Conservation (phyloP, 139 green algal species). For the Diplosphaera chodatii region DNA sequence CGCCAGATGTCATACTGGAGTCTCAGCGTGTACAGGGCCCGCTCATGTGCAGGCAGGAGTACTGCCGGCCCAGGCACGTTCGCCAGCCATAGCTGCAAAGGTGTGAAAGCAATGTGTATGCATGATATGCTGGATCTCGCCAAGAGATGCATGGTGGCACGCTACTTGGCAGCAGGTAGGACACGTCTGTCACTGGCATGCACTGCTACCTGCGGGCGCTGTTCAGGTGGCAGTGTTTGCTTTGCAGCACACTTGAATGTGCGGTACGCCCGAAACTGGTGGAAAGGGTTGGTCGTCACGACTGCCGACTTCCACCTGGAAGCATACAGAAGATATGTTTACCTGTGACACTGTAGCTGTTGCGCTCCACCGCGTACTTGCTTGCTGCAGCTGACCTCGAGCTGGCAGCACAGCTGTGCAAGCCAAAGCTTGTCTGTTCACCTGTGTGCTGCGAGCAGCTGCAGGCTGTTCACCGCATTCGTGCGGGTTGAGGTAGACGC, state of each 20-base stretch:
- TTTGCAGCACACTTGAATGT: constrained; percentile 12
- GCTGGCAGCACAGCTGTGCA: too few species aligned
- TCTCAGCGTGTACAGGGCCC: not conserved
- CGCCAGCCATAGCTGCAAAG: not conserved
- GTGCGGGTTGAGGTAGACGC: not conserved
- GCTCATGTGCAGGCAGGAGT: not conserved
- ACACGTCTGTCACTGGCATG: too few species aligned
- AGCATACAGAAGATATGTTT: too few species aligned
- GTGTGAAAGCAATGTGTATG: too few species aligned
- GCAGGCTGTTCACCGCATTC: constrained; percentile 4
- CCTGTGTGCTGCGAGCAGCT: not conserved
- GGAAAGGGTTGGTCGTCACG: constrained; percentile 24
- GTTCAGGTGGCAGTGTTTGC: constrained; percentile 1
- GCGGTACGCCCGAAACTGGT: constrained; percentile 19
- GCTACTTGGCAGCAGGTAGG: too few species aligned
- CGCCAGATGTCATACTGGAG: not conserved
- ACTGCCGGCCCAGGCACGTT: not conserved
- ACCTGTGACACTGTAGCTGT: too few species aligned
- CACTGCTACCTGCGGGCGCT: not conserved
- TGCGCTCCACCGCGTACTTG: too few species aligned
- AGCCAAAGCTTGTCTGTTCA: too few species aligned
- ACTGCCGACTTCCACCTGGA: constrained; percentile 4
- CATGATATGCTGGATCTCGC: too few species aligned
- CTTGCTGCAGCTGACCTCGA: too few species aligned
- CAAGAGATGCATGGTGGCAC: too few species aligned